Percentiles rank a stretch among this genome's conserved stretches.
phyloP scores from a whole-genome alignment of 2,329 filamentous ascomycete species.

The Penicillium brevicompactum region DNA sequence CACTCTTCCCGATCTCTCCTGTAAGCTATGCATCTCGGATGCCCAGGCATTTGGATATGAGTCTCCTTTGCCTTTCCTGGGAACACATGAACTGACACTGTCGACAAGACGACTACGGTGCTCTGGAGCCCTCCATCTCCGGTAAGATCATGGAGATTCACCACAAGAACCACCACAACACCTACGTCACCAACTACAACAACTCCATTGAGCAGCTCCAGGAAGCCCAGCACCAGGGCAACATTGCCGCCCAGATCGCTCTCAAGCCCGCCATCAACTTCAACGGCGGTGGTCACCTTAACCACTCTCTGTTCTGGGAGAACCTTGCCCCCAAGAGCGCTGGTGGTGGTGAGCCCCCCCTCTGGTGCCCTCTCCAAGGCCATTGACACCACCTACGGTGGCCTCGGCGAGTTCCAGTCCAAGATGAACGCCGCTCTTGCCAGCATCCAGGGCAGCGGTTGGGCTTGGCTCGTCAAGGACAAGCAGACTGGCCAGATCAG shows the following conservation, averaged over 20 bases:
- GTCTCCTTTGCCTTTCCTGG: neutral
- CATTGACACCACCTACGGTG: conserved; percentile 63
- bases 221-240: conserved; percentile 56
- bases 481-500: conserved; percentile 59
- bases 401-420: conserved; percentile 61
- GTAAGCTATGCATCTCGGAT: conserved; percentile 49
- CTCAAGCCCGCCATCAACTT: conserved; percentile 66
- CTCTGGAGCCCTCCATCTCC: conserved; percentile 81
- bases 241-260: conserved; percentile 60
- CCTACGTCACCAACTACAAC: conserved; percentile 90
- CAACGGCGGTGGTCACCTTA: conserved; percentile 65
- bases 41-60: neutral
- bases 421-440: conserved; percentile 66
- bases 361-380: conserved; percentile 58
- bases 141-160: conserved; percentile 96
- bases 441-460: conserved; percentile 66
- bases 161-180: conserved; percentile 92
- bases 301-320: conserved; percentile 69
- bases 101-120: conserved; percentile 84
- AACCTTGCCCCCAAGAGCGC: conserved; percentile 64
- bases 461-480: conserved; percentile 66
- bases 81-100: conserved; percentile 6
- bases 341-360: conserved; percentile 64
- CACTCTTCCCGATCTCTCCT: conserved; percentile 85
- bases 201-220: conserved; percentile 71